Evolutionary conservation across 1,284 basidiomycete genomes (phyloP), one percentile per base, ranked within the genome.

Genomic region (Apiotrichum veenhuisii): DNA sequence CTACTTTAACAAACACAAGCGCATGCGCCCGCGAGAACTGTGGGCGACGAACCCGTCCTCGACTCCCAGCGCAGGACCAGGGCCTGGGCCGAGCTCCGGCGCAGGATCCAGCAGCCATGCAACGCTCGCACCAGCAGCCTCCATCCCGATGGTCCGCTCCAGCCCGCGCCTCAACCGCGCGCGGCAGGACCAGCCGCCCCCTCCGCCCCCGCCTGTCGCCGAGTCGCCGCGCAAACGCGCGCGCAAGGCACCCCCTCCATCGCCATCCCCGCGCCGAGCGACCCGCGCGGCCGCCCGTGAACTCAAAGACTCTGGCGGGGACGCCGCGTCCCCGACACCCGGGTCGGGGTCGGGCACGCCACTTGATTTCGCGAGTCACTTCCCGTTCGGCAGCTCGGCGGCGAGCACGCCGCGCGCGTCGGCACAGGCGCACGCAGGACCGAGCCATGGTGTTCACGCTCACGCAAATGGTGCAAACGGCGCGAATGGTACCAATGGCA

Each of bases 1-100:
- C 9, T 74, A 76, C 62, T 76, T 71, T 52, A 76, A 76, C 59
- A 64, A 73, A 47, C 63, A 73, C 51, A 73, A 73, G 52, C 61
- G 57, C 7, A 74, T 75, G 73, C 67, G 74, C 18, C 74, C 74
- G 15, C 62, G 62, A 20, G 73, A 75, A 50, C 48, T 74, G 37
- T 75, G 73, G 71, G 54, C 7, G 15, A 30, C 30, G 8, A 20
- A 26, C 20, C 12, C 30, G 30, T 30, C 30, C 12, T n/a, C n/a
- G n/a, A 30, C 30, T 5, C 30, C 30, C 12, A 30, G 30, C 12
- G 30, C 30, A 5, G 30, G 30, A 7, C 30, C 30, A n/a, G n/a
- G n/a, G n/a, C n/a, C n/a, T n/a, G n/a, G n/a, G n/a, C n/a, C n/a
- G n/a, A n/a, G n/a, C n/a, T n/a, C n/a, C n/a, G n/a, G n/a, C n/a